Conservation (phyloP, 805 yeast species). For the Metschnikowia colocasiae region DNA sequence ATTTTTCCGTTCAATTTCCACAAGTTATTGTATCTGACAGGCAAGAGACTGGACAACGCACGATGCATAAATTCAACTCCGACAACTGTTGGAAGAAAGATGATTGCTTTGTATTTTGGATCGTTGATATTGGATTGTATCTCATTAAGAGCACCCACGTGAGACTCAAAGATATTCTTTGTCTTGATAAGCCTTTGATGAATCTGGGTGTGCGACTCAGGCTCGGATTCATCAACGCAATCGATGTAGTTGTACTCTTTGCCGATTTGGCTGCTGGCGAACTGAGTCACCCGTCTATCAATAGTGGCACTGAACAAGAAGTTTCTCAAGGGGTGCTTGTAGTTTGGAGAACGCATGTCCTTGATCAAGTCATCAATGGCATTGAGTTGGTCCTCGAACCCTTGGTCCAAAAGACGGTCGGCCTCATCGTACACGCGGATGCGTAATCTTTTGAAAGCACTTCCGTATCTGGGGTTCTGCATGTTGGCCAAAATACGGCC, state of each 20-base stretch:
- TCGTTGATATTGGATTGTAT: conserved; percentile 34
- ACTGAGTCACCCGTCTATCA: conserved; percentile 57
- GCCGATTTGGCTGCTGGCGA: conserved; percentile 61
- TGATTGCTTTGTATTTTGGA: conserved; percentile 65
- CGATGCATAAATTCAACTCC: conserved; percentile 57
- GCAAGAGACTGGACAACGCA: conserved; percentile 27
- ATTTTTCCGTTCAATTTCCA: conserved; percentile 66
- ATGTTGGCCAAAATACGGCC: conserved; percentile 74
- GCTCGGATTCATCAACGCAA: conserved; percentile 68
- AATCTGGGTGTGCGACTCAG: conserved; percentile 73
- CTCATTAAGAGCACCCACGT: conserved; percentile 53
- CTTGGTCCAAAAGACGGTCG: conserved; percentile 77
- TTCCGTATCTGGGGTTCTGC: conserved; percentile 41
- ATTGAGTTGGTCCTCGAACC: conserved; percentile 66
- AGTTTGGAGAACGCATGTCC: conserved; percentile 23
- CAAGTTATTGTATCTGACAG: conserved; percentile 5
- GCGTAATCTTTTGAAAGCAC: conserved; percentile 50
- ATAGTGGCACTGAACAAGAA: conserved; percentile 87
- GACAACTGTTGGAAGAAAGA: conserved; percentile 76
- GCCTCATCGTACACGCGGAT: conserved; percentile 87
- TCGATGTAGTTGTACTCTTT: conserved; percentile 57
- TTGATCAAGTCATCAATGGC: conserved; percentile 51
- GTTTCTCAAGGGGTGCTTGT: conserved; percentile 47
- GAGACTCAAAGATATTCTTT: conserved; percentile 51
- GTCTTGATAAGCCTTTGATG: conserved; percentile 62